These are phyloP conservation scores for Metschnikowia aberdeeniae DNA, from an alignment of 805 yeast genomes.

Conservation along the genomic window DNA sequence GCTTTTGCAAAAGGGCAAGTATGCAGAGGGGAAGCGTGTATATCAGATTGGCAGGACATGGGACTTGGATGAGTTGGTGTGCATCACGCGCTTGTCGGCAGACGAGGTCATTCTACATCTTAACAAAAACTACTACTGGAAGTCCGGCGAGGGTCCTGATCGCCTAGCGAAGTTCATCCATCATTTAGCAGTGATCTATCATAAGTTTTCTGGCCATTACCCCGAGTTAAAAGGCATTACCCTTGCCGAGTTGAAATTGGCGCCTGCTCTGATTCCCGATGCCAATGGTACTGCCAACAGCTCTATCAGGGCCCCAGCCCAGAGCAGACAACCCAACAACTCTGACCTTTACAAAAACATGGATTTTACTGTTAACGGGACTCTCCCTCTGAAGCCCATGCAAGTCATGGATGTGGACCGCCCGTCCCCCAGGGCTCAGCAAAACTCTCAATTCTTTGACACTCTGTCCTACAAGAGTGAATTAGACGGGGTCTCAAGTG, in stretches of 20 bases:
- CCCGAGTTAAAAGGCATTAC: constrained; percentile 34
- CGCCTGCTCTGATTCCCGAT: constrained; percentile 12
- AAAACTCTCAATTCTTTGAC: background rate
- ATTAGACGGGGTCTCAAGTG: constrained; percentile 4
- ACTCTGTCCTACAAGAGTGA: background rate
- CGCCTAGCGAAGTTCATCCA: constrained; percentile 33
- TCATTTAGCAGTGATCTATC: constrained; percentile 29
- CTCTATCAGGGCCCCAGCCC: background rate
- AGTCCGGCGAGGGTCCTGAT: constrained; percentile 35
- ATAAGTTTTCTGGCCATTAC: constrained; percentile 34
- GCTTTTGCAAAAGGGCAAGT: constrained; percentile 80
- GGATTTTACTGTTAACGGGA: constrained; percentile 42
- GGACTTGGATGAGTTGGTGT: constrained; percentile 68
- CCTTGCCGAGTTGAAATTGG: constrained; percentile 32
- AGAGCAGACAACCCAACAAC: background rate
- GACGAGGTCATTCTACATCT: constrained; percentile 58
- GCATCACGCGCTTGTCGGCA: constrained; percentile 49
- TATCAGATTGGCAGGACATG: constrained; percentile 92
- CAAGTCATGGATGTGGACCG: constrained; percentile 31
- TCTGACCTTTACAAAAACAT: constrained; percentile 28
- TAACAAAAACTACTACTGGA: constrained; percentile 83
- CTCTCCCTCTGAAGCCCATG: constrained; percentile 42
- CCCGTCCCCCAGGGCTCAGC: constrained; percentile 2
- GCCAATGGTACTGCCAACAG: background rate
- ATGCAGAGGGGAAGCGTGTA: constrained; percentile 57